Evolutionary conservation across 257 asterid genomes (phyloP).

Genomic region (Thymus mandschuricus): DNA sequence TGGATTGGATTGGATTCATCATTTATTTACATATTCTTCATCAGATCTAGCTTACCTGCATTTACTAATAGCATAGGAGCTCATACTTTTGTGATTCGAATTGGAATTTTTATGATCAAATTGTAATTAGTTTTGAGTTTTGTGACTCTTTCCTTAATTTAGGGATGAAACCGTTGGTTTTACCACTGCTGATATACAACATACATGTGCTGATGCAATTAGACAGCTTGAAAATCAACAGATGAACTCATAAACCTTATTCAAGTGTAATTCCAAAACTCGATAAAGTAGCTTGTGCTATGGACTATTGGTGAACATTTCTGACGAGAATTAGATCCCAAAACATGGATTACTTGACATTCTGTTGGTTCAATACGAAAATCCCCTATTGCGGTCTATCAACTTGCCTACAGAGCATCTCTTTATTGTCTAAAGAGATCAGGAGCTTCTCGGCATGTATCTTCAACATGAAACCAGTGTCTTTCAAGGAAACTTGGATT

Average conservation of each 20-base stretch:
- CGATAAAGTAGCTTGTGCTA: background rate
- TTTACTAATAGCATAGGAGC: background rate
- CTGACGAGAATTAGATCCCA: slow-evolving; percentile 10
- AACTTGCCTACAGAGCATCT: background rate
- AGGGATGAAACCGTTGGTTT: slow-evolving; percentile 12
- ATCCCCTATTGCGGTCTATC: background rate
- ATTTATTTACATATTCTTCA: slow-evolving; percentile 16
- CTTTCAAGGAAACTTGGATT: slow-evolving; percentile 8
- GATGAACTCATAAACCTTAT: slow-evolving; percentile 5
- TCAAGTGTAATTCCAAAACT: background rate
- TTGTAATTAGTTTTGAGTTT: background rate
- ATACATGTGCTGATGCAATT: slow-evolving; percentile 15
- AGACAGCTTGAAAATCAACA: background rate
- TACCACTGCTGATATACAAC: slow-evolving; percentile 13
- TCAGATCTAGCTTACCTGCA: slow-evolving; percentile 39
- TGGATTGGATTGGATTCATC: background rate
- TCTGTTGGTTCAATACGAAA: background rate
- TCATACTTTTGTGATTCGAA: slow-evolving; percentile 14
- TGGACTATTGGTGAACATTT: slow-evolving; percentile 10
- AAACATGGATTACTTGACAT: background rate
- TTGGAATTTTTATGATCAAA: slow-evolving; percentile 12
- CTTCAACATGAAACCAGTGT: background rate
- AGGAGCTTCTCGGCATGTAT: background rate
- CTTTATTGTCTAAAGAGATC: background rate
- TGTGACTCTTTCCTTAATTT: background rate